phyloP scores from a whole-genome alignment of 1,284 basidiomycete species.

The Testicularia cyperi region DNA sequence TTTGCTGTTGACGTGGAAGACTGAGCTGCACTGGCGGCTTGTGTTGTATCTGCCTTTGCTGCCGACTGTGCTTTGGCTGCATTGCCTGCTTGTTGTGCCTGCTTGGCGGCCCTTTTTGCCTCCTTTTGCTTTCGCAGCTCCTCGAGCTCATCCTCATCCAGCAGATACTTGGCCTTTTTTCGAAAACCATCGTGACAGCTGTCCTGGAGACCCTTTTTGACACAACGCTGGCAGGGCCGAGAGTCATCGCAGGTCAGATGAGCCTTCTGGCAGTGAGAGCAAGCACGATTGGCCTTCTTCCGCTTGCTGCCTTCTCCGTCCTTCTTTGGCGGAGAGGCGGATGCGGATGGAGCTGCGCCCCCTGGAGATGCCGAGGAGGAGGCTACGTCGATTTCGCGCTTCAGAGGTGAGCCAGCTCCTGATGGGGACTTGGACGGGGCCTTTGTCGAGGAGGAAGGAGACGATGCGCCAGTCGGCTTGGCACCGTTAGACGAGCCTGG shows the following conservation, averaged over 20 bases:
- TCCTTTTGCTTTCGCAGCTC: conserved; percentile 45
- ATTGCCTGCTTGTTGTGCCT: conserved; percentile 2
- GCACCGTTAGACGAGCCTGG: too few species aligned
- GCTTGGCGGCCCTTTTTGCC: conserved; percentile 34
- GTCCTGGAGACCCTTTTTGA: conserved; percentile 85
- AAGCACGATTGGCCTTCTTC: conserved; percentile 88
- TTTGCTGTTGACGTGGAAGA: neutral
- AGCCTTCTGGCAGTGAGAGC: conserved; percentile 87
- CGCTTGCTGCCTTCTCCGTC: conserved; percentile 23
- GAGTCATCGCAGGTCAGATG: conserved; percentile 95
- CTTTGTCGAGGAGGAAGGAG: conserved; percentile 10
- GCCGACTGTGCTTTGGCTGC: conserved; percentile 2
- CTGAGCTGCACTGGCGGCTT: neutral
- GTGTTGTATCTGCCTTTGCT: conserved; percentile 6
- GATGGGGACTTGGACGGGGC: neutral
- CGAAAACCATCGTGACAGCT: conserved; percentile 90
- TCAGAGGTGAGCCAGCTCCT: neutral
- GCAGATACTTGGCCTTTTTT: conserved; percentile 92
- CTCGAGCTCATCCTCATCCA: conserved; percentile 57
- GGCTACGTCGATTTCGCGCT: neutral
- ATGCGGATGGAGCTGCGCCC: neutral
- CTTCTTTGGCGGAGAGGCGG: conserved; percentile 2
- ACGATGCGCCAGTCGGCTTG: too few species aligned
- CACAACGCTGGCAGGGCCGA: conserved; percentile 91
- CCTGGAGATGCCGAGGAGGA: neutral